Percentiles rank a stretch among this genome's conserved stretches.
Conservation (phyloP, 2,329 filamentous ascomycete species). For the Penicillium sp. region DNA sequence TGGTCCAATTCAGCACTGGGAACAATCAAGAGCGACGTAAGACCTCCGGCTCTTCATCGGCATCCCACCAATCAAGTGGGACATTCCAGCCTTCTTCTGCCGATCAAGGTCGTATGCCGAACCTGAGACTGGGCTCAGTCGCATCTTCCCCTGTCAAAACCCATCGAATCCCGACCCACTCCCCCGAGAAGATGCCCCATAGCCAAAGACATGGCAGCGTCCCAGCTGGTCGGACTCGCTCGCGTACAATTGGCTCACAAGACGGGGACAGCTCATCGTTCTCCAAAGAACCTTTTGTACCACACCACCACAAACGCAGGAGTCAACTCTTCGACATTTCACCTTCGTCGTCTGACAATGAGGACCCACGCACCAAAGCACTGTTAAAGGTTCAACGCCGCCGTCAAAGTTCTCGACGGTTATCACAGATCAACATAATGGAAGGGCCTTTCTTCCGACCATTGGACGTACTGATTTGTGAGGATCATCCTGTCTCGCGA, state of each 20-base stretch:
- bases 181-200: slow-evolving; percentile 63
- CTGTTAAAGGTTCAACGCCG: slow-evolving; percentile 88
- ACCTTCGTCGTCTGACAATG: slow-evolving; percentile 95
- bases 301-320: slow-evolving; percentile 79
- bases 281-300: slow-evolving; percentile 63
- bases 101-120: slow-evolving; percentile 66
- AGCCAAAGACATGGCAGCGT: slow-evolving; percentile 66
- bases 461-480: slow-evolving; percentile 91
- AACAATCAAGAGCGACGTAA: slow-evolving; percentile 83
- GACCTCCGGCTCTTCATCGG: slow-evolving; percentile 85
- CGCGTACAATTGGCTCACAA: slow-evolving; percentile 90
- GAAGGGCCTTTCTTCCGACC: slow-evolving; percentile 86
- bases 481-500: slow-evolving; percentile 94
- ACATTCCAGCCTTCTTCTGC: slow-evolving; percentile 71
- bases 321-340: slow-evolving; percentile 97
- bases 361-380: slow-evolving; percentile 88
- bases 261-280: slow-evolving; percentile 76
- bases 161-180: slow-evolving; percentile 42
- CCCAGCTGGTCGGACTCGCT: slow-evolving; percentile 72
- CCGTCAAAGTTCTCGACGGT: slow-evolving; percentile 89
- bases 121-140: slow-evolving; percentile 52
- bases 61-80: slow-evolving; percentile 72
- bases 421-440: slow-evolving; percentile 85
- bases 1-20: slow-evolving; percentile 93
- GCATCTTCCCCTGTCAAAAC: slow-evolving; percentile 57